Base-by-base conservation (phyloP, 1,139 yeast species). In the Kurtzmaniella quercitrusa region DNA sequence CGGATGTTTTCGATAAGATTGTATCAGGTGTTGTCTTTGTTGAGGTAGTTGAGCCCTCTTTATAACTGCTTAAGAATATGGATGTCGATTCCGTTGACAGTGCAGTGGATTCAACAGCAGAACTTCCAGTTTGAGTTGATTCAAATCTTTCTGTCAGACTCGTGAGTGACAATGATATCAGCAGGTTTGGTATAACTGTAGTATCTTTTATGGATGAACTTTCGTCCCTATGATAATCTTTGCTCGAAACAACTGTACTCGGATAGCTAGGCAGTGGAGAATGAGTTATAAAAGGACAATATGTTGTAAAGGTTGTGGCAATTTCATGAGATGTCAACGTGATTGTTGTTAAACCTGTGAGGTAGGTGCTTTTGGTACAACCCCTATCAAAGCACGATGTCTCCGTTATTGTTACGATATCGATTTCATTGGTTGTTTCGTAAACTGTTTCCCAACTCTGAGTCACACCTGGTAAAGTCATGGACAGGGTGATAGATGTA, bases 261-360 rank as follows among this genome's bases (percentile, higher is more conserved):
- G n/a, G n/a, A n/a, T n/a, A n/a, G n/a, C n/a, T n/a, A n/a, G n/a
- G 23, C 23, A 26, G n/a, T 3, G 12, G 30, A 26, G 30, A 12
- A 11, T 9, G 30, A 26, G 30, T 14, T 26, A 26, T 4, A 5
- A 54, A 44, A 17, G 60, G 61, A 45, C 60, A 57, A 50, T 51
- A 57, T 17, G 65, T 56, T 34, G 60, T 54, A 50, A 53, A 54
- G 16, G 53, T 42, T 16, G 61, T 51, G 22, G 42, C 34, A 19
- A 30, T 12, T 33, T 48, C 53, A 23, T 48, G 49, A 16, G 43
- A 42, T 32, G 56, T 53, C 33, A 43, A 45, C 14, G 57, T 53
- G 9, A 52, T 50, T 18, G 42, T 44, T 14, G 45, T 46, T 15
- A 52, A 44, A 41, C 69, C 71, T n/a, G 71, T 64, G 34, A 67